These are phyloP conservation scores for Aureobasidium sp. DNA, from an alignment of 2,329 filamentous ascomycete genomes.

Conservation along the genomic window DNA sequence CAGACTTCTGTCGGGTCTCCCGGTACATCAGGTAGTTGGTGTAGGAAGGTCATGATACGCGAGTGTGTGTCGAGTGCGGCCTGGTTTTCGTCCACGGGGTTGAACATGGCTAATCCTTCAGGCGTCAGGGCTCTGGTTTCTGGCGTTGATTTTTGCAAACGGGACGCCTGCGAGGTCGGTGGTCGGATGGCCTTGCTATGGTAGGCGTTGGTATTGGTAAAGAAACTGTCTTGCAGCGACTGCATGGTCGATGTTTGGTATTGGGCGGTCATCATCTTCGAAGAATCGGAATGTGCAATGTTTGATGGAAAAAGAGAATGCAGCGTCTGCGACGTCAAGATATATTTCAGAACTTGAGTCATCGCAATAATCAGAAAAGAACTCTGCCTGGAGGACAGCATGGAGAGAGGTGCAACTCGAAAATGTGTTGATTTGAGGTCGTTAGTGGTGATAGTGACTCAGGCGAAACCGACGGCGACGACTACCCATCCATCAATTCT, in stretches of 20 bases:
- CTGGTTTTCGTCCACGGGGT: not conserved
- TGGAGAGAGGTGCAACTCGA: not conserved
- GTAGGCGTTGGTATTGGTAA: not conserved
- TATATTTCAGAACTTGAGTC: not conserved
- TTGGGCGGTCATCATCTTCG: not conserved
- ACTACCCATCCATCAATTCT: conserved; percentile 2
- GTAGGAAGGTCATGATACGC: not conserved
- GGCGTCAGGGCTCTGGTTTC: not conserved
- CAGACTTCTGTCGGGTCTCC: not conserved
- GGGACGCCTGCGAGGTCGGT: not conserved
- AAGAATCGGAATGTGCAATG: not conserved
- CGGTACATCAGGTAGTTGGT: not conserved
- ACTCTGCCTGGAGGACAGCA: not conserved
- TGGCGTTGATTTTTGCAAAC: not conserved
- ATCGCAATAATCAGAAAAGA: not conserved
- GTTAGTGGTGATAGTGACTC: not conserved
- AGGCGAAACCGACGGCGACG: not conserved
- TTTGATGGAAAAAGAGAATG: not conserved
- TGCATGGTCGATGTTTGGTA: not conserved
- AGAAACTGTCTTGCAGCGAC: not conserved
- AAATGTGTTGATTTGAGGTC: not conserved
- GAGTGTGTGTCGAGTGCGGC: not conserved
- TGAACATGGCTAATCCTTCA: not conserved
- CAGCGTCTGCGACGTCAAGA: not conserved
- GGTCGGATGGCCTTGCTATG: not conserved